Base-by-base conservation (phyloP, 306 rosid genomes). In the Corylus americana region DNA sequence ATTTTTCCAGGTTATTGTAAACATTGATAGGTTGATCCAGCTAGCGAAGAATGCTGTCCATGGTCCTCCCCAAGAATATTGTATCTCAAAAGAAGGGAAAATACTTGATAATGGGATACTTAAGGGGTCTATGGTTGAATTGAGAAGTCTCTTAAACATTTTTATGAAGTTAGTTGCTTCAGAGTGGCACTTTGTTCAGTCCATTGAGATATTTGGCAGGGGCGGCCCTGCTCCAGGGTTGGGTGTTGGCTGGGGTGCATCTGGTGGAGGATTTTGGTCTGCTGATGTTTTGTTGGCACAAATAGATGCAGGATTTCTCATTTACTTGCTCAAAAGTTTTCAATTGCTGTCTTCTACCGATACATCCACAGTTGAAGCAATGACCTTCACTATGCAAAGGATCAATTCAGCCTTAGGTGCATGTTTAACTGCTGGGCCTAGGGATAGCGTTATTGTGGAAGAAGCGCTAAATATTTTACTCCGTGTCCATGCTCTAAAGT, bases 141-240 rank as follows among this genome's bases (percentile, higher is more conserved):
- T 91, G 76, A 91, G 84, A 87, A 70, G 78, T 55, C 72, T 87
- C 80, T 92, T 86, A 47, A 72, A 86, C 80, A 73, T 77, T 84
- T 93, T 91, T 71, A 71, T 78, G 54, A 72, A 75, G 75, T 81
- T 88, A 55, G 93, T 88, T 87, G 83, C 90, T 77, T 90, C 89
- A 13, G 91, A 82, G 76, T 92, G 91, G 89, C 83, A 64, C 35
- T 35, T 5, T 51, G 70, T 88, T 83, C 93, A 86, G 79, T 87
- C 93, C 44, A 82, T 88, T 77, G 98, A 93, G 86, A 86, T 79
- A 53, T 95, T 95, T 70, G 98, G 97, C 79, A 85, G 97, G 82
- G 99, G 98, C 7, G 98, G 98, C 61, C 98, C 97, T 8, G 93
- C 93, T 85, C 98, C 98, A 12, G 98, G 98, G 48, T 91, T 81